These are phyloP conservation scores for Stereum hirsutum DNA, from an alignment of 1,284 basidiomycete species.

Conservation along the genomic window DNA sequence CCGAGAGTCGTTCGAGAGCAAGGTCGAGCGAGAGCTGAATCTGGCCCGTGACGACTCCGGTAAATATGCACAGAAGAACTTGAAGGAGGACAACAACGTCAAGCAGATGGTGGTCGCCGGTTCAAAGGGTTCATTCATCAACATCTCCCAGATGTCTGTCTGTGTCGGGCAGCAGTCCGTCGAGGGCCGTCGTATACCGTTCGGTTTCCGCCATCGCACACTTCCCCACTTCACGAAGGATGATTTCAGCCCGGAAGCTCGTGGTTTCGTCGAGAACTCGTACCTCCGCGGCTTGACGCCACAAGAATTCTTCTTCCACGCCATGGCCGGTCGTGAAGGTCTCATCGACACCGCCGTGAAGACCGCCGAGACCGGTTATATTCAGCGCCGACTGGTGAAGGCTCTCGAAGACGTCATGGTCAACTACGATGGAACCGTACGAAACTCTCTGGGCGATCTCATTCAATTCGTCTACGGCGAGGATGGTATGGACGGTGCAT, in stretches of 20 bases:
- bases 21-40: conserved; percentile 89
- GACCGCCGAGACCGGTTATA: conserved; percentile 99
- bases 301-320: conserved; percentile 99
- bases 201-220: conserved; percentile 95
- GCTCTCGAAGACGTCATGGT: conserved; percentile 97
- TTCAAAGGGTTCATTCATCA: conserved; percentile 98
- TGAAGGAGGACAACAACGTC: conserved; percentile 99
- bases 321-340: conserved; percentile 99
- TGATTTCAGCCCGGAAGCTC: conserved; percentile 97
- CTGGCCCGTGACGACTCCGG: conserved; percentile 94
- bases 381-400: conserved; percentile 96
- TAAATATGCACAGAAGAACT: conserved; percentile 88
- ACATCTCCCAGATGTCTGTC: conserved; percentile 99
- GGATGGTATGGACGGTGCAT: conserved; percentile 97
- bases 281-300: conserved; percentile 95
- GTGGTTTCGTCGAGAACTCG: conserved; percentile 99
- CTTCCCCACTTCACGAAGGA: conserved; percentile 98
- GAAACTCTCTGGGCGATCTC: conserved; percentile 93
- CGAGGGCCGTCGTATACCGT: conserved; percentile 96
- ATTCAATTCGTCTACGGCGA: conserved; percentile 98
- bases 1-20: conserved; percentile 95
- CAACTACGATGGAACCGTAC: conserved; percentile 95
- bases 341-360: conserved; percentile 99
- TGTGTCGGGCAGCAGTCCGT: conserved; percentile 99
- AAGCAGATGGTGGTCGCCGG: conserved; percentile 99